Evolutionary conservation across 73 alveolate species (phyloP).

Genomic region (Uronychia setigera): DNA sequence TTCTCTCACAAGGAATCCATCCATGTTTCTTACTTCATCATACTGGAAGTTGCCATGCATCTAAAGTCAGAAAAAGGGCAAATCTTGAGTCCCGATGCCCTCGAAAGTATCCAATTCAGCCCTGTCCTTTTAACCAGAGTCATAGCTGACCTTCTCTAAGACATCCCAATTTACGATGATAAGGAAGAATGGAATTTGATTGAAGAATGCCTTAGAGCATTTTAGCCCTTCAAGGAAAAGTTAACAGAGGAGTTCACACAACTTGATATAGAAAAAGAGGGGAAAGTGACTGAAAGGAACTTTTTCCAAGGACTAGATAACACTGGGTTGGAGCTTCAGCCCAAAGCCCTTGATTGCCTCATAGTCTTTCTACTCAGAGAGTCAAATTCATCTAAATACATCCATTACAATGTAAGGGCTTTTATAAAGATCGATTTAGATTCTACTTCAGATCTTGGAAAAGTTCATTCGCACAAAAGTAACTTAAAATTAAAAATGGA

Average conservation of each 20-base stretch:
- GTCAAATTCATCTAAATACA: not conserved
- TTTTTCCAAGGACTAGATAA: not conserved
- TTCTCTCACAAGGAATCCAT: not conserved
- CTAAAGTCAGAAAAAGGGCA: not conserved
- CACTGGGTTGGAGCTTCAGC: not conserved
- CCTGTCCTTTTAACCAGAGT: not conserved
- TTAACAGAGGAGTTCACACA: not conserved
- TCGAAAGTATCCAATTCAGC: not conserved
- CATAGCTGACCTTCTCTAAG: not conserved
- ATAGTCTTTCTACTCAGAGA: not conserved
- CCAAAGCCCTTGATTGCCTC: not conserved
- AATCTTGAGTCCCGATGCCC: not conserved
- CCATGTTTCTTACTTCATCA: not conserved
- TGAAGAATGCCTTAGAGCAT: not conserved
- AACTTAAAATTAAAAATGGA: too few species aligned
- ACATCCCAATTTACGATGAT: not conserved
- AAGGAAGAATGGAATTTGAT: not conserved
- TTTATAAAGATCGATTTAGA: not conserved
- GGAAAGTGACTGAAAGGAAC: not conserved
- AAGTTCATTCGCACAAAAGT: too few species aligned
- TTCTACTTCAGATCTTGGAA: not conserved
- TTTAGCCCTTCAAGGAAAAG: not conserved
- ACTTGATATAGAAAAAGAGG: not conserved
- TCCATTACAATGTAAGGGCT: not conserved
- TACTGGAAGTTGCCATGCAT: not conserved